Evolutionary conservation across 805 yeast genomes (phyloP), one percentile per base, ranked within the genome.

Genomic region (Suhomyces tanzawaensis): DNA sequence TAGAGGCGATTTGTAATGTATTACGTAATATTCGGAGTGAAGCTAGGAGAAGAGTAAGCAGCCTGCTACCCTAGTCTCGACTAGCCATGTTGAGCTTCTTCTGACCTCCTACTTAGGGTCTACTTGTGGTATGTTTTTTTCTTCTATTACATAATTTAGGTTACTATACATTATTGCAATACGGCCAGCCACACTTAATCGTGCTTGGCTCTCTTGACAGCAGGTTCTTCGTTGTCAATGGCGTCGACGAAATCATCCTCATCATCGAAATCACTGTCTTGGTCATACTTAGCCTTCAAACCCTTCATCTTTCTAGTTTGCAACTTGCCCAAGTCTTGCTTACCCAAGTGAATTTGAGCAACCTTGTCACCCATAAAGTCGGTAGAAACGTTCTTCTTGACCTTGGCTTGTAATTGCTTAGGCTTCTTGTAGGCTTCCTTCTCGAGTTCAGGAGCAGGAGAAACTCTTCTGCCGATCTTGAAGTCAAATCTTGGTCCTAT

Each of bases 231-330:
- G 14, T 45, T 49, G 11, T 47, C 52, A 11, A 38, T 45, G 18
- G 36, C 43, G 29, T 53, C 58, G 15, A 42, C 45, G 19, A 30
- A 44, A 25, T 47, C 55, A 26, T 49, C 59, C 26, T 68, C 77
- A 2, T 69, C 77, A 29, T 70, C 79, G 32, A 71, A 79, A 36
- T 74, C 82, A 29, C 76, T 79, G 18, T 69, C 77, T 65, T 87
- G 96, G 60, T 90, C 96, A 53, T 75, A 90, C 60, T 77, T 79
- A 39, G 85, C 74, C 70, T 93, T 93, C 58, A 93, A 74, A 62
- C 99, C 99, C 76, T 93, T 93, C 96, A 93, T 88, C 80, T 93
- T 93, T 69, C 99, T 81, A 4, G 99, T 91, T 69, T 93, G 99
- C 60, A 93, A 64, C 62, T 82, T 82, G 58, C 77, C 74, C 62